phyloP scores from a whole-genome alignment of 345 rosid species.

The Aquilaria sinensis region DNA sequence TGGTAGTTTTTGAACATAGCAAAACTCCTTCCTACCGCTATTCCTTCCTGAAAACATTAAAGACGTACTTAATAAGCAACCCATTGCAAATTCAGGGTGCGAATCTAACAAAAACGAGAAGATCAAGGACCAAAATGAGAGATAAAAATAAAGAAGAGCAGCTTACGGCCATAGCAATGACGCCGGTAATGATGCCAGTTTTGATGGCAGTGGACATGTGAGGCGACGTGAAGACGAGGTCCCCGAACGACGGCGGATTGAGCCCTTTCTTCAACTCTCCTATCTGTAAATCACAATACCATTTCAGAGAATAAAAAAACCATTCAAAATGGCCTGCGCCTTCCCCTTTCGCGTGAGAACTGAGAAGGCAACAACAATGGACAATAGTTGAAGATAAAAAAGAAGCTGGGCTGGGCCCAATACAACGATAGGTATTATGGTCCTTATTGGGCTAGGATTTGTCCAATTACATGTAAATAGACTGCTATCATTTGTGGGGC shows the following conservation, averaged over 20 bases:
- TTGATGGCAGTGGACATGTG: slow-evolving; percentile 48
- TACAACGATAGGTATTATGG: no score
- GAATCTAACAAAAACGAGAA: not conserved
- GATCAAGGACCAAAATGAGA: not conserved
- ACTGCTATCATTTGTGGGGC: no score
- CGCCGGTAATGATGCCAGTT: slow-evolving; percentile 75
- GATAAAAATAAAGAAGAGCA: not conserved
- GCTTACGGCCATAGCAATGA: slow-evolving; percentile 81
- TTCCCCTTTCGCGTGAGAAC: no score
- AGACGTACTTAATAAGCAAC: not conserved
- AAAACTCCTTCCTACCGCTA: slow-evolving; percentile 93
- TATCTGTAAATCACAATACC: slow-evolving; percentile 35
- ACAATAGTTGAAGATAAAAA: no score
- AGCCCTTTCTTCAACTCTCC: slow-evolving; percentile 77
- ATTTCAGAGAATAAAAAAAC: not conserved
- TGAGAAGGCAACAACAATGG: no score
- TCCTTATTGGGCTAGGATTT: no score
- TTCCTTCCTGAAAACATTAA: slow-evolving; percentile 60
- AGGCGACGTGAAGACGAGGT: slow-evolving; percentile 48
- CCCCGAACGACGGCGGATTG: slow-evolving; percentile 66
- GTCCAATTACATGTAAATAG: no score
- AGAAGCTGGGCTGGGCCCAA: no score
- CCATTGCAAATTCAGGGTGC: not conserved
- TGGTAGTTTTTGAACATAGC: slow-evolving; percentile 88
- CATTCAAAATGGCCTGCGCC: no score